Conservation (phyloP, 2,329 filamentous ascomycete genomes). For the Trichoderma lentiforme region DNA sequence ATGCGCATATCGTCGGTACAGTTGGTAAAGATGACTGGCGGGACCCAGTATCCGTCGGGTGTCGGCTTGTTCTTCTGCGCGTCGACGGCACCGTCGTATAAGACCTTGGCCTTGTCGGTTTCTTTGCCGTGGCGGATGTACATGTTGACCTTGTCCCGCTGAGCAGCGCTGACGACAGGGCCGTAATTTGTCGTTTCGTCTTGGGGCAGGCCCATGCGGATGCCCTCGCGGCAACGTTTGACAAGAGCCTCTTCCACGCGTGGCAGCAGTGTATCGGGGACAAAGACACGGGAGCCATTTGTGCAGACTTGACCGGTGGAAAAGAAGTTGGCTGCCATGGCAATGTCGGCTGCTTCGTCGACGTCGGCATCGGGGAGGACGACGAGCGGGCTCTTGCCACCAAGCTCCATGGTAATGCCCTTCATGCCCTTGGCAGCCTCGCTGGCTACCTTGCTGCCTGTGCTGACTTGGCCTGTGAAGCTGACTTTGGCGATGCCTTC, state of each 20-base stretch:
- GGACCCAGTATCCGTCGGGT: conserved; percentile 74
- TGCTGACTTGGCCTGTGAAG: conserved; percentile 84
- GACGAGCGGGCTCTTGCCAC: conserved; percentile 79
- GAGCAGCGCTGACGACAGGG: conserved; percentile 70
- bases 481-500: conserved; percentile 76
- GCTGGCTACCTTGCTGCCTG: conserved; percentile 76
- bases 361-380: conserved; percentile 77
- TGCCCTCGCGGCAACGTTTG: conserved; percentile 53
- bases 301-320: conserved; percentile 90
- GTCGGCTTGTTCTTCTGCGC: conserved; percentile 48
- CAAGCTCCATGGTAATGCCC: conserved; percentile 88
- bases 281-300: conserved; percentile 84
- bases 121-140: conserved; percentile 76
- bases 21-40: conserved; percentile 80
- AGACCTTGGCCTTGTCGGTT: conserved; percentile 67
- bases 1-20: conserved; percentile 82
- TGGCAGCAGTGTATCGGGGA: conserved; percentile 62
- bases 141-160: conserved; percentile 71
- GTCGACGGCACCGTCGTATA: conserved; percentile 66
- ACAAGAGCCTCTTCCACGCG: conserved; percentile 67
- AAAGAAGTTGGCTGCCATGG: conserved; percentile 94
- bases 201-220: conserved; percentile 72
- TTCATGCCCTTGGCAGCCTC: conserved; percentile 77
- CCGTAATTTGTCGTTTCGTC: conserved; percentile 77
- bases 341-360: conserved; percentile 78